Evolutionary conservation across 495 filamentous ascomycete species (phyloP).

Genomic region (Daldinia loculata): DNA sequence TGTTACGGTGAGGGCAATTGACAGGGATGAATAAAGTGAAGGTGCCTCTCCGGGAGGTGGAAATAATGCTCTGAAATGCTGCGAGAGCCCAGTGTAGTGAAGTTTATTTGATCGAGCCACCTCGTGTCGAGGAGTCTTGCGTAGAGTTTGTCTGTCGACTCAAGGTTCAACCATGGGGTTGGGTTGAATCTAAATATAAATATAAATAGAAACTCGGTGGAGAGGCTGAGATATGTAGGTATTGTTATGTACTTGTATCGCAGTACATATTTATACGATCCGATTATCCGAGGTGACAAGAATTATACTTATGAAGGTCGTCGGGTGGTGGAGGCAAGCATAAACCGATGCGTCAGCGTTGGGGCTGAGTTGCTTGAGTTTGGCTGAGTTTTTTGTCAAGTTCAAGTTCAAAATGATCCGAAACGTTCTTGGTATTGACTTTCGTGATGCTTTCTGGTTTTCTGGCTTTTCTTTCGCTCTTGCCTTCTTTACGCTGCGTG

Average conservation of each 20-base stretch:
- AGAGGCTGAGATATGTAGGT: slow-evolving; percentile 22
- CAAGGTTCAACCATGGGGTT: slow-evolving; percentile 24
- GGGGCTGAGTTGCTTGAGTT: slow-evolving; percentile 24
- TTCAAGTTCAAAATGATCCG: neutral
- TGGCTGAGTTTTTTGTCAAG: slow-evolving; percentile 7
- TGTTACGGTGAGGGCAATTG: slow-evolving; percentile 5
- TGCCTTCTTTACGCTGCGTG: neutral
- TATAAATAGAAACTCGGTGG: slow-evolving; percentile 24
- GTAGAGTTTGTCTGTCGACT: slow-evolving; percentile 3
- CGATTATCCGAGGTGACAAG: slow-evolving; percentile 1
- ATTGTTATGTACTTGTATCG: slow-evolving; percentile 1
- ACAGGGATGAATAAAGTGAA: slow-evolving; percentile 28
- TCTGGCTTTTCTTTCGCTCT: neutral
- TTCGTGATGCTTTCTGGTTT: neutral
- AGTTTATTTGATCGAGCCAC: slow-evolving; percentile 21
- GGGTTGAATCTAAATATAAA: slow-evolving; percentile 36
- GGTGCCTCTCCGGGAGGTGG: neutral
- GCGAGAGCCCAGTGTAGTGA: neutral
- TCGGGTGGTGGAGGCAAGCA: neutral
- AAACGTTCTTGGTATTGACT: slow-evolving; percentile 8
- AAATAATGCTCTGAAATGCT: neutral
- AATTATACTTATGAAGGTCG: slow-evolving; percentile 3
- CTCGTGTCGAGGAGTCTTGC: slow-evolving; percentile 20
- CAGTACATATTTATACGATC: slow-evolving; percentile 7
- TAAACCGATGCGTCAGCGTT: slow-evolving; percentile 31